These are phyloP conservation scores for Leucocoprinus leucothites DNA, from an alignment of 768 basidiomycete genomes.

Conservation along the genomic window DNA sequence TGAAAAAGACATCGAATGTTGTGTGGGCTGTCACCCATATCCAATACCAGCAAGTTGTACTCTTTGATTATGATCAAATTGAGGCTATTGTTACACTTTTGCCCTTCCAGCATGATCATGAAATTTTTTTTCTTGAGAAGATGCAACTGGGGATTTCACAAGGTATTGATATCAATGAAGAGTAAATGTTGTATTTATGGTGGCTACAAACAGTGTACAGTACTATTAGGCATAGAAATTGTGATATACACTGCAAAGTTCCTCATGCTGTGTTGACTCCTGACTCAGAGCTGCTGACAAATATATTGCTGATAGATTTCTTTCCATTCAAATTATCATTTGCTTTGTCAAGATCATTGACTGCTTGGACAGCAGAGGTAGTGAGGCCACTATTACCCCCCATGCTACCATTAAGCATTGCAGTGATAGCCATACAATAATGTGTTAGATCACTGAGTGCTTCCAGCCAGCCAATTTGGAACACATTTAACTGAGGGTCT, in stretches of 20 bases:
- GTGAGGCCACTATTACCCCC: conserved; percentile 46
- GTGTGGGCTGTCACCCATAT: neutral
- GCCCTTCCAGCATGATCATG: neutral
- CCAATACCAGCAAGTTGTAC: neutral
- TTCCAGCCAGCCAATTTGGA: conserved; percentile 89
- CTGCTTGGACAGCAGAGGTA: conserved; percentile 37
- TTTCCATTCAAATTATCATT: conserved; percentile 9
- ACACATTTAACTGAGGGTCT: conserved; percentile 64
- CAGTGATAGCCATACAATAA: conserved; percentile 95
- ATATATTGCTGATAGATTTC: conserved; percentile 46
- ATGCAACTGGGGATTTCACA: neutral
- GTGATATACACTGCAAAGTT: conserved; percentile 87
- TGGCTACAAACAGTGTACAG: no score
- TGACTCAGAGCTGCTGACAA: conserved; percentile 57
- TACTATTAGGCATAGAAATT: no score
- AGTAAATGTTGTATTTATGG: no score
- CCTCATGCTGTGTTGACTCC: conserved; percentile 70
- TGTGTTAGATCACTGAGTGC: conserved; percentile 94
- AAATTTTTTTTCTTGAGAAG: neutral
- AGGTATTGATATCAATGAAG: neutral
- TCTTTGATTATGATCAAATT: neutral
- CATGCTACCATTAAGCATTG: conserved; percentile 59
- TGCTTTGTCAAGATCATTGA: conserved; percentile 40
- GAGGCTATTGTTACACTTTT: neutral
- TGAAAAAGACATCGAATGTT: neutral